Evolutionary conservation across 169 alveolate genomes (phyloP).

Genomic region (Babesia caballi): DNA sequence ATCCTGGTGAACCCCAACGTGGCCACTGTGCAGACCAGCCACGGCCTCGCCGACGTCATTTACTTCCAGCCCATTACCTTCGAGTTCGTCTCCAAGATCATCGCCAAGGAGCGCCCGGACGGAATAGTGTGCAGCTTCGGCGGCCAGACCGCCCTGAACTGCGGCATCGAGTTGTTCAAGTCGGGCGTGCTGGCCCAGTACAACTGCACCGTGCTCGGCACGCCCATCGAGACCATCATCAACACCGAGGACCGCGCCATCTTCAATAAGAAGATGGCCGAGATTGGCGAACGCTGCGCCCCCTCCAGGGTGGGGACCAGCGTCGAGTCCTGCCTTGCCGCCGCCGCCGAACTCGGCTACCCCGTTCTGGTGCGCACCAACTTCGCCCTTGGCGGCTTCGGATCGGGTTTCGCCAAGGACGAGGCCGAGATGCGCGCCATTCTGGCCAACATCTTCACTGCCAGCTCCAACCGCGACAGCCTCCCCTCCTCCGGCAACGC

Average conservation of each 20-base stretch:
- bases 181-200: slow-evolving; percentile 73
- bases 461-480: slow-evolving; percentile 49
- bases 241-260: slow-evolving; percentile 84
- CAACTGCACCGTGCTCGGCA: slow-evolving; percentile 71
- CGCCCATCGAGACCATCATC: slow-evolving; percentile 80
- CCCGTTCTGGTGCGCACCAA: slow-evolving; percentile 88
- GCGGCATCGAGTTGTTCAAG: slow-evolving; percentile 80
- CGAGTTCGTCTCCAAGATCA: slow-evolving; percentile 79
- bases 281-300: slow-evolving; percentile 82
- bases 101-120: slow-evolving; percentile 83
- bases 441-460: slow-evolving; percentile 68
- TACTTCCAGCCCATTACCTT: slow-evolving; percentile 86
- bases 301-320: slow-evolving; percentile 75
- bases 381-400: slow-evolving; percentile 78
- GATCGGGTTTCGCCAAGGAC: slow-evolving; percentile 82
- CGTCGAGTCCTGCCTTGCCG: slow-evolving; percentile 70
- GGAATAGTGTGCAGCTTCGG: slow-evolving; percentile 86
- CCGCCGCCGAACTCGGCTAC: slow-evolving; percentile 81
- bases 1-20: slow-evolving; percentile 86
- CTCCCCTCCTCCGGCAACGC: slow-evolving; percentile 67
- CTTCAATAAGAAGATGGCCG: slow-evolving; percentile 79
- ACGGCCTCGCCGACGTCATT: slow-evolving; percentile 78
- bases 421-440: slow-evolving; percentile 73
- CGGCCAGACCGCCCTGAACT: slow-evolving; percentile 89
- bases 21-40: slow-evolving; percentile 87